Conservation (phyloP, 2,329 filamentous ascomycete species). For the Calonectria leucothoes region DNA sequence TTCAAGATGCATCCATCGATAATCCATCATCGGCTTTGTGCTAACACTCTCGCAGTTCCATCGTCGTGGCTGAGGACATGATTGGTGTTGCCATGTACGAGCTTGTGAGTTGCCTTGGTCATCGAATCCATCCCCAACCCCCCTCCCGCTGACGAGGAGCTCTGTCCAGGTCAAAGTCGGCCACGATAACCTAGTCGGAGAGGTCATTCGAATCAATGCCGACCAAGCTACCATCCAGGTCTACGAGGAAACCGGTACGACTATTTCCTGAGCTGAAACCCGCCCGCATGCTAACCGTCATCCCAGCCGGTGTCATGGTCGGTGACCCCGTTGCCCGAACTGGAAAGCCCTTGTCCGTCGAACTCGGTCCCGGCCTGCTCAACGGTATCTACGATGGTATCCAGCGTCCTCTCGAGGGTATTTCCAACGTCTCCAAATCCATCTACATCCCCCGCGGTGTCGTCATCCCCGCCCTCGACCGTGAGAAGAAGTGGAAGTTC, state of each 20-base stretch:
- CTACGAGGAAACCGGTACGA: slow-evolving; percentile 95
- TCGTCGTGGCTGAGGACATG: slow-evolving; percentile 98
- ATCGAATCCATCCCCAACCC: slow-evolving; percentile 6
- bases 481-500: slow-evolving; percentile 96
- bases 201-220: slow-evolving; percentile 96
- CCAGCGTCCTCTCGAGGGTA: slow-evolving; percentile 90
- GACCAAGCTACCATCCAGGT: slow-evolving; percentile 99
- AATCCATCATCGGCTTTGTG: slow-evolving; percentile 8
- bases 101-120: slow-evolving; percentile 70
- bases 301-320: slow-evolving; percentile 88
- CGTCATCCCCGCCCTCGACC: slow-evolving; percentile 86
- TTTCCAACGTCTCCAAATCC: slow-evolving; percentile 80
- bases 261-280: slow-evolving; percentile 8
- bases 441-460: slow-evolving; percentile 99
- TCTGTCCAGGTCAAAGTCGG: slow-evolving; percentile 83
- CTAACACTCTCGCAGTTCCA: slow-evolving; percentile 71
- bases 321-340: slow-evolving; percentile 93
- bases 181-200: slow-evolving; percentile 90
- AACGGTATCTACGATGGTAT: slow-evolving; percentile 99
- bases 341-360: slow-evolving; percentile 96
- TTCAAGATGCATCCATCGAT: slow-evolving; percentile 18
- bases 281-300: slow-evolving; percentile 29
- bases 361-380: slow-evolving; percentile 95
- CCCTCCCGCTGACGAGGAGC: slow-evolving; percentile 23
- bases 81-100: slow-evolving; percentile 99